Conservation (phyloP, 2,329 filamentous ascomycete genomes). For the Ophiostoma piceae region DNA sequence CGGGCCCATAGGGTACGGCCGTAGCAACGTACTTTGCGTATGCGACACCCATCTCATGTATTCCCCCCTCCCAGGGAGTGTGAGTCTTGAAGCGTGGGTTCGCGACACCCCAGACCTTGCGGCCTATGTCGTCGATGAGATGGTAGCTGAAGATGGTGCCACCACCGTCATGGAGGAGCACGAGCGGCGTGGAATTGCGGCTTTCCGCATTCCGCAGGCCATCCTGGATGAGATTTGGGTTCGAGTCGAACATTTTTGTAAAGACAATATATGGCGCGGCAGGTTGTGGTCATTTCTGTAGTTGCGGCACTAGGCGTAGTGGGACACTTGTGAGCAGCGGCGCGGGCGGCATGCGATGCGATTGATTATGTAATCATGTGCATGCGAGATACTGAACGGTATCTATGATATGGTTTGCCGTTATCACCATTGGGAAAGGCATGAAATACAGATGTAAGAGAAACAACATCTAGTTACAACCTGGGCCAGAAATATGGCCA, state of each 20-base stretch:
- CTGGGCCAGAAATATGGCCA: background rate
- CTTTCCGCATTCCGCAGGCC: slow-evolving; percentile 17
- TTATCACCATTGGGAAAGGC: background rate
- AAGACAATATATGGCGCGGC: background rate
- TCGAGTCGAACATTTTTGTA: slow-evolving; percentile 27
- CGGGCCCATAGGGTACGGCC: slow-evolving; percentile 36
- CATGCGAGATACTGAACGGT: background rate
- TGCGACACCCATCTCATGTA: slow-evolving; percentile 49
- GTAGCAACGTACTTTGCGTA: slow-evolving; percentile 46
- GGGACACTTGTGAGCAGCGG: background rate
- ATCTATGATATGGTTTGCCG: background rate
- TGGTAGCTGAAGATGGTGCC: slow-evolving; percentile 56
- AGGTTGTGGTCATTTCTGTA: background rate
- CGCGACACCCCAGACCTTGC: slow-evolving; percentile 49
- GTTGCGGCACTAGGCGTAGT: background rate
- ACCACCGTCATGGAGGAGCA: slow-evolving; percentile 57
- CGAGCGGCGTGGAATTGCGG: slow-evolving; percentile 40
- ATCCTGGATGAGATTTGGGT: slow-evolving; percentile 29
- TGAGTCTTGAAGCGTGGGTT: slow-evolving; percentile 50
- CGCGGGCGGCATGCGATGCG: background rate
- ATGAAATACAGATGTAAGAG: background rate
- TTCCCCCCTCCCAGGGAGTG: slow-evolving; percentile 45
- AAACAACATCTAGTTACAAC: background rate
- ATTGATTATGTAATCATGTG: background rate
- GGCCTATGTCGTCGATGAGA: slow-evolving; percentile 45